These are phyloP conservation scores for Zygotorulaspora danielsina DNA, from an alignment of 805 yeast species.

Conservation along the genomic window DNA sequence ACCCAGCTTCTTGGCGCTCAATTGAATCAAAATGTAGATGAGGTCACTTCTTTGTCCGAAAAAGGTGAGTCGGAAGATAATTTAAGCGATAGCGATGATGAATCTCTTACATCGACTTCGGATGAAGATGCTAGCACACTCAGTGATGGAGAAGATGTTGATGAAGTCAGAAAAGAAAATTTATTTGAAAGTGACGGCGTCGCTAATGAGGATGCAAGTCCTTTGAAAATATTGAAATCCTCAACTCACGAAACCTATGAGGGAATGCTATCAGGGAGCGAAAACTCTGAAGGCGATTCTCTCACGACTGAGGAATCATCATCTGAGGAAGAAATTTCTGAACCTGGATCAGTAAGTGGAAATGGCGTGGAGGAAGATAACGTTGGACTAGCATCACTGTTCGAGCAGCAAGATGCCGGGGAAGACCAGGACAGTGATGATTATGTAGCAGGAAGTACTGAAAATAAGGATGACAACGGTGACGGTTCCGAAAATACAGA, in stretches of 20 bases:
- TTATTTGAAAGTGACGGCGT: slow-evolving; percentile 4
- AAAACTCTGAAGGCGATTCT: slow-evolving; percentile 13
- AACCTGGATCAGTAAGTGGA: slow-evolving; percentile 14
- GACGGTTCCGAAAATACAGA: slow-evolving; percentile 13
- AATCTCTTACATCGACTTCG: slow-evolving; percentile 14
- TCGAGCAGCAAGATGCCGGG: slow-evolving; percentile 11
- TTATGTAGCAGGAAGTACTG: slow-evolving; percentile 9
- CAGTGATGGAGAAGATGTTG: slow-evolving; percentile 20
- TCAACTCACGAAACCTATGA: slow-evolving; percentile 2
- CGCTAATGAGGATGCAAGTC: slow-evolving; percentile 7
- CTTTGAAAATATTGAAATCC: slow-evolving; percentile 12
- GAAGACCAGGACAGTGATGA: slow-evolving; percentile 26
- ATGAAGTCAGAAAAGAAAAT: neutral
- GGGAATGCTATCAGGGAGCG: slow-evolving; percentile 5
- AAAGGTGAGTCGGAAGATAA: slow-evolving; percentile 11
- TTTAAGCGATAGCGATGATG: slow-evolving; percentile 17
- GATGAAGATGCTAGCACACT: slow-evolving; percentile 11
- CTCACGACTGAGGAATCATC: slow-evolving; percentile 24
- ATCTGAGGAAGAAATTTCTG: slow-evolving; percentile 14
- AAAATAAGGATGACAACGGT: slow-evolving; percentile 16
- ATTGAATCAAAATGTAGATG: slow-evolving; percentile 41
- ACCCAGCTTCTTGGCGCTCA: slow-evolving; percentile 88
- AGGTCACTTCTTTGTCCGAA: slow-evolving; percentile 15
- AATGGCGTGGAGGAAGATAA: slow-evolving; percentile 13
- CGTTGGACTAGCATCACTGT: slow-evolving; percentile 21